These are phyloP conservation scores for Eudorina sp. DNA, from an alignment of 139 green algal species.

Conservation along the genomic window DNA sequence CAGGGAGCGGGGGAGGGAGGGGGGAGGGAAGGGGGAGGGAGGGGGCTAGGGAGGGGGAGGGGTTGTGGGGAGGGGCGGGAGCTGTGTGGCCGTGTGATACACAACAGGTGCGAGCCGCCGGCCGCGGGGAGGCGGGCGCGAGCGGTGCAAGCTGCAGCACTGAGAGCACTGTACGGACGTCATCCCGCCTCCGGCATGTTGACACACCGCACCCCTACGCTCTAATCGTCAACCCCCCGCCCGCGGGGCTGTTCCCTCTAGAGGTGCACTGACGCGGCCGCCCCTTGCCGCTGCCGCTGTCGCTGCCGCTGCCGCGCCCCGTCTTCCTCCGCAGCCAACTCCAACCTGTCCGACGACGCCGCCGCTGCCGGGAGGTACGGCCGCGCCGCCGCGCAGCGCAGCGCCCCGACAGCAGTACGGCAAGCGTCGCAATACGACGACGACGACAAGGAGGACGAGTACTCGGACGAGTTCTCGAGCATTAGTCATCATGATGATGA, in stretches of 20 bases:
- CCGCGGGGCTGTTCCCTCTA: too few species aligned
- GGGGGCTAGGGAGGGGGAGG: not conserved
- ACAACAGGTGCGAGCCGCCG: too few species aligned
- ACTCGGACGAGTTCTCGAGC: not conserved
- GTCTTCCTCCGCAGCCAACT: conserved; percentile 21
- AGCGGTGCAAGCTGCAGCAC: too few species aligned
- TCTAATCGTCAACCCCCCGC: too few species aligned
- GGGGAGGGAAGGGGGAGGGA: not conserved
- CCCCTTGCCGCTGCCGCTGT: too few species aligned
- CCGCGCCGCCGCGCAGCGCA: not conserved
- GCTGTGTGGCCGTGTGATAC: too few species aligned
- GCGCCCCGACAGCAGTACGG: not conserved
- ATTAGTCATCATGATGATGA: not conserved
- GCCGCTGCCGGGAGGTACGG: not conserved
- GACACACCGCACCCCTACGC: too few species aligned
- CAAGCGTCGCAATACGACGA: not conserved
- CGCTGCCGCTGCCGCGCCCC: too few species aligned
- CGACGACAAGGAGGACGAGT: not conserved
- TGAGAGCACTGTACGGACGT: too few species aligned
- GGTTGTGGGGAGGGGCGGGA: not conserved
- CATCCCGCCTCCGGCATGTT: too few species aligned
- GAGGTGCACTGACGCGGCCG: too few species aligned
- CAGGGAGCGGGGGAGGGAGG: not conserved
- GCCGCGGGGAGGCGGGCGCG: too few species aligned
- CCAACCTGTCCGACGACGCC: not conserved